Evolutionary conservation across 768 basidiomycete genomes (phyloP).

Genomic region (Termitomyces heimii): DNA sequence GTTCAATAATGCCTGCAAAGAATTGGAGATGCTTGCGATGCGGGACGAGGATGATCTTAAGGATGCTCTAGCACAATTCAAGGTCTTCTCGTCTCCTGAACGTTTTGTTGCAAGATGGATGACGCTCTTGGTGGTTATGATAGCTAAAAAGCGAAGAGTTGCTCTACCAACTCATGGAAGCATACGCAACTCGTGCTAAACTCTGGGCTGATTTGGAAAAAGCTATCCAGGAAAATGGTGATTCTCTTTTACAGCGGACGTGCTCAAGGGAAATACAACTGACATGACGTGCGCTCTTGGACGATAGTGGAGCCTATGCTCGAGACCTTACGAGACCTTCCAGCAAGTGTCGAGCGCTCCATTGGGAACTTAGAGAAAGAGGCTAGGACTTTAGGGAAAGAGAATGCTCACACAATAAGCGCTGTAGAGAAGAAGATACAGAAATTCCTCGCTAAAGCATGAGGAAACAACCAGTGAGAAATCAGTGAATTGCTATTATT

Average conservation of each 20-base stretch:
- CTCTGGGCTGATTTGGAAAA: constrained; percentile 47
- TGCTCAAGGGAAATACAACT: background rate
- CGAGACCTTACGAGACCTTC: constrained; percentile 36
- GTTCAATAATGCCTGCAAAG: constrained; percentile 52
- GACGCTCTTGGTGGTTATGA: background rate
- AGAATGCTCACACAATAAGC: constrained; percentile 16
- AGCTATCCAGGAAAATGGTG: constrained; percentile 43
- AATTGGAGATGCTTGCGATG: constrained; percentile 39
- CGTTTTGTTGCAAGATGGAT: background rate
- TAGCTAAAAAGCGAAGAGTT: constrained; percentile 39
- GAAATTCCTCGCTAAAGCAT: constrained; percentile 22
- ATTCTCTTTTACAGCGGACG: constrained; percentile 2
- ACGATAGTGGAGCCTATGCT: constrained; percentile 38
- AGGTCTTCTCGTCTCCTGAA: constrained; percentile 27
- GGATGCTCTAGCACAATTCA: constrained; percentile 29
- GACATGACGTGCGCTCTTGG: constrained; percentile 4
- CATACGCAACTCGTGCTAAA: constrained; percentile 39
- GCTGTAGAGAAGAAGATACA: constrained; percentile 23
- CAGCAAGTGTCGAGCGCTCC: constrained; percentile 44
- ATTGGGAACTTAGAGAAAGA: constrained; percentile 51
- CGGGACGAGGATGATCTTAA: constrained; percentile 38
- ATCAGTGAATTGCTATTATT: background rate
- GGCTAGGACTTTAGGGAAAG: constrained; percentile 35
- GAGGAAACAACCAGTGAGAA: background rate
- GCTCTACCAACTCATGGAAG: constrained; percentile 39